Base-by-base conservation (phyloP, 768 basidiomycete species). In the Boletus reticuloceps region DNA sequence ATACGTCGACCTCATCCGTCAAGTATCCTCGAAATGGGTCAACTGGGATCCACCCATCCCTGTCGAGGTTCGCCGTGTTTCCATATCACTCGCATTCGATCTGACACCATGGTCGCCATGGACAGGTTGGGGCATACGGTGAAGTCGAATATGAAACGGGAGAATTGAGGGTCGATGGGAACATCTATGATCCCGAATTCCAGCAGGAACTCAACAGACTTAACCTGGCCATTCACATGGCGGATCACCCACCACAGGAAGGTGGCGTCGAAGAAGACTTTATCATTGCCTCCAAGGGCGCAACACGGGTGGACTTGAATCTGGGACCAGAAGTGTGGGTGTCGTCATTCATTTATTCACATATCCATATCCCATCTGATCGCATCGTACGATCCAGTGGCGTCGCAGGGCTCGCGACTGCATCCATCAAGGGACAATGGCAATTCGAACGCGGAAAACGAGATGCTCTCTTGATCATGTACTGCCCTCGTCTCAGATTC, bases 1-100 rank as follows among this genome's bases (percentile, higher is more conserved):
- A 47, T 75, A 66, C 59, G 54, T 66, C 43, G 74, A 75, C 39
- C 70, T 75, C n/a, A 70, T 75, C 45, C 64, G 31, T 1, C 41
- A 53, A 0, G 58, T 48, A 5, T 67, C 71, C 27, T 69, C 72
- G 5, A 75, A 74, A 58, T 75, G 72, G 74, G 72, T 62, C 43
- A 75, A 68, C 54, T 75, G 71, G 72, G 71, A 75, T 13, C 74
- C 74, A 0, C 70, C 71, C 39, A 65, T 64, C 42, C 63, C 62
- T 10, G 58, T 75, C 39, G 56, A 68, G 63, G 74, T 73, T 17
- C 47, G 64, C 42, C 17, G 39, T 41, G 29, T 50, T 34, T 47
- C 54, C 27, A 19, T 36, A 4, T n/a, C 38, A 8, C 14, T 9
- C 25, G 4, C 6, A 20, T 1, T 17, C 45, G 22, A 34, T 39